Evolutionary conservation across 2,329 filamentous ascomycete species (phyloP).

Genomic region (Magnaporthales sp.): DNA sequence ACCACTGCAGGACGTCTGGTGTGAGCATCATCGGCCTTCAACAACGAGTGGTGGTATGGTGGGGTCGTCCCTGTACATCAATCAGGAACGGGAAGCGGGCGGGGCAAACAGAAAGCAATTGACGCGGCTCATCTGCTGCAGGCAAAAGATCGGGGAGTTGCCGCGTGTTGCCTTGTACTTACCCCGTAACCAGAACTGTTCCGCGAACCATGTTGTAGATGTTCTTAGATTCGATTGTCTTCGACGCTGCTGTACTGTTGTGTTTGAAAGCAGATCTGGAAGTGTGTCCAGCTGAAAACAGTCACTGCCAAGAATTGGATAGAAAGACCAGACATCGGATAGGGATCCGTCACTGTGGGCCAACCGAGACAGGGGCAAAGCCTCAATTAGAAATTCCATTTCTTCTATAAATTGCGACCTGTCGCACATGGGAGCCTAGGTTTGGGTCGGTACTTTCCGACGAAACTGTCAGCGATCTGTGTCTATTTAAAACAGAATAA

Average conservation of each 20-base stretch:
- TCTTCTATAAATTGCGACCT: background rate
- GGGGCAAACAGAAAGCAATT: background rate
- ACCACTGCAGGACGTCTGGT: constrained; percentile 51
- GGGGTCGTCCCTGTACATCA: background rate
- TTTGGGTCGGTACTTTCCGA: background rate
- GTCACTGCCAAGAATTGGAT: background rate
- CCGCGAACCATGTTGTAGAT: constrained; percentile 60
- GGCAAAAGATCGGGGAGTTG: background rate
- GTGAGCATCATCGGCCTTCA: constrained; percentile 11
- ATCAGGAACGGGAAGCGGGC: background rate
- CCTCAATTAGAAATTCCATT: background rate
- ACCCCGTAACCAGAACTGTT: constrained; percentile 91
- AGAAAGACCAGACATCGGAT: background rate
- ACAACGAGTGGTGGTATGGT: background rate
- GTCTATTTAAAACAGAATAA: too few relatives aligned
- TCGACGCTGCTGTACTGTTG: background rate
- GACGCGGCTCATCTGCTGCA: background rate
- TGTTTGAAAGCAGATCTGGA: background rate
- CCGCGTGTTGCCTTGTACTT: constrained; percentile 26
- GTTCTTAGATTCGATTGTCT: constrained; percentile 2
- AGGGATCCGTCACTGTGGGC: background rate
- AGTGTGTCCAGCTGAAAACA: background rate
- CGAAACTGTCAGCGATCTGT: background rate
- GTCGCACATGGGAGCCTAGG: background rate
- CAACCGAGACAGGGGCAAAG: background rate